Evolutionary conservation across 2,329 filamentous ascomycete genomes (phyloP).

Genomic region (Fusarium dimerum): DNA sequence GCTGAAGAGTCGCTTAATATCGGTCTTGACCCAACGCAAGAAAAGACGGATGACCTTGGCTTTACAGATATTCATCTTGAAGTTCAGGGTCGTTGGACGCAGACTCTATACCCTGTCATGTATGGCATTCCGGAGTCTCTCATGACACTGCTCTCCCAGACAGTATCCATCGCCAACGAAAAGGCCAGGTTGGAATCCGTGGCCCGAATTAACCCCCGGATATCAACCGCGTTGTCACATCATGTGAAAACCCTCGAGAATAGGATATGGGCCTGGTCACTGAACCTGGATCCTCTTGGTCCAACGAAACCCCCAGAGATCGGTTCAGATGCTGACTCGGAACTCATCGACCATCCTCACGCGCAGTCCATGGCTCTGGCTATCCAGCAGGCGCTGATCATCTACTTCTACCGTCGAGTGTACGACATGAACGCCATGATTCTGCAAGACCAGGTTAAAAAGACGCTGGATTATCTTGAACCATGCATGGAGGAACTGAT

Average conservation of each 20-base stretch:
- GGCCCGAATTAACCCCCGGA: slow-evolving; percentile 18
- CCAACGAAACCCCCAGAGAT: slow-evolving; percentile 8
- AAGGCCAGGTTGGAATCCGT: slow-evolving; percentile 34
- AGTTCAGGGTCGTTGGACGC: slow-evolving; percentile 39
- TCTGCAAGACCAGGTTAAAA: slow-evolving; percentile 39
- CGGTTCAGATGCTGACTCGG: slow-evolving; percentile 1
- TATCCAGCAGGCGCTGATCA: slow-evolving; percentile 44
- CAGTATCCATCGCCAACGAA: slow-evolving; percentile 45
- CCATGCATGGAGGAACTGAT: slow-evolving; percentile 34
- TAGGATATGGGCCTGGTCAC: slow-evolving; percentile 34
- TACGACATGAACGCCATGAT: slow-evolving; percentile 39
- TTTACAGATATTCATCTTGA: slow-evolving; percentile 47
- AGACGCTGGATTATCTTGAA: slow-evolving; percentile 39
- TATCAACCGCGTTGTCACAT: slow-evolving; percentile 28
- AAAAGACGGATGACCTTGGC: slow-evolving; percentile 37
- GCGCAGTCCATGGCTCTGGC: slow-evolving; percentile 30
- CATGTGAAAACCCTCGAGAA: slow-evolving; percentile 35
- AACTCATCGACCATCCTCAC: slow-evolving; percentile 23
- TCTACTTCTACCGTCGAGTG: slow-evolving; percentile 48
- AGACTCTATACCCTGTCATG: slow-evolving; percentile 45
- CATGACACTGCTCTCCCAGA: slow-evolving; percentile 42
- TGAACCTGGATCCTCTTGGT: slow-evolving; percentile 6
- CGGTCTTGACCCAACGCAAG: slow-evolving; percentile 28
- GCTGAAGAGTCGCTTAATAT: slow-evolving; percentile 31
- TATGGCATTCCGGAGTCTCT: slow-evolving; percentile 46